Base-by-base conservation (phyloP, 345 rosid genomes). In the Gossypium arboreum region DNA sequence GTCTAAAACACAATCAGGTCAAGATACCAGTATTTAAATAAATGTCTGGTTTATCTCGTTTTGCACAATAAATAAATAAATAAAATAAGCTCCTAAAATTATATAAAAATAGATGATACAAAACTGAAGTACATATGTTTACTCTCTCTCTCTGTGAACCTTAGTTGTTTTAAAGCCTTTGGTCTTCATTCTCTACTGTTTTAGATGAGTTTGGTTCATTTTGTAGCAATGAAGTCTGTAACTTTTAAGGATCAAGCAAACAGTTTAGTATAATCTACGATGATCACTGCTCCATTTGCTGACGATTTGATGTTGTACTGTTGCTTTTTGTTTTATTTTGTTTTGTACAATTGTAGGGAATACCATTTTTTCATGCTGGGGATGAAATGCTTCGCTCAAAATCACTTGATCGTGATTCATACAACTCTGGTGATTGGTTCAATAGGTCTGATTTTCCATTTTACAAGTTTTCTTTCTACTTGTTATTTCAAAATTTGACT, bases 371-470 rank as follows among this genome's bases (percentile, higher is more conserved):
- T 80, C 98, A 94, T 73, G 82, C 90, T 50, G 97, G 98, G 73
- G 98, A 94, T 73, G 98, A 94, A 86, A 84, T 92, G 84, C 83
- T 94, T 71, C 94, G 98, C 81, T 94, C 98, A 55, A 92, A 94
- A 83, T 94, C 95, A 65, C 91, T 94, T 80, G 98, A 94, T 79
- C 95, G 97, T 45, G 98, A 94, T 86, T 94, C 98, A 17, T 92
- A 94, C 90, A 88, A 94, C 76, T 94, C 98, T 20, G 98, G 97
- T 74, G 98, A 94, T 81, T 94, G 97, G 97, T 91, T 94, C 81
- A 94, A 94, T 77, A 94, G 97, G 98, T 92, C 64, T 68, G 77
- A 68, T 63, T 54, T 70, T 51, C 64, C 52, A 12, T 76, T 78
- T 68, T 76, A 43, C 15, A 15, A 74, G 52, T 13, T 56, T 51